phyloP scores from a whole-genome alignment of 1,284 basidiomycete species.

The Agroathelia rolfsii region DNA sequence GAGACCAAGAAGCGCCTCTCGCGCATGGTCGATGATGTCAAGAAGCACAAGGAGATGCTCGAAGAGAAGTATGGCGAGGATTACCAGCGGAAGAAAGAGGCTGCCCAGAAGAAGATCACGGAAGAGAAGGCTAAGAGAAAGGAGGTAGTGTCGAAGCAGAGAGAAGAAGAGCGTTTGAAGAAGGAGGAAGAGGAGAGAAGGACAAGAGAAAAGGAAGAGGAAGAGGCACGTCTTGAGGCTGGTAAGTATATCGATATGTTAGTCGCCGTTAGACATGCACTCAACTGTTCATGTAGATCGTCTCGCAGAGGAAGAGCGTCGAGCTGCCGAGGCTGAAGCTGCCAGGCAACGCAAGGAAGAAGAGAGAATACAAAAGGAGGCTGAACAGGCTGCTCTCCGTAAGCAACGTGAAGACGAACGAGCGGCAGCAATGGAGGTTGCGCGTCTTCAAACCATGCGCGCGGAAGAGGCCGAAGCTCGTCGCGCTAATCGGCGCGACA shows the following conservation, averaged over 20 bases:
- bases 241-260: conserved; percentile 28
- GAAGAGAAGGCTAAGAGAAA: conserved; percentile 78
- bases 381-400: conserved; percentile 51
- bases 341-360: no score
- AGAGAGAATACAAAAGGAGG: conserved; percentile 46
- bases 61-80: conserved; percentile 62
- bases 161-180: conserved; percentile 47
- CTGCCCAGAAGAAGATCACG: conserved; percentile 65
- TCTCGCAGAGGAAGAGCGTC: conserved; percentile 42
- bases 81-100: conserved; percentile 52
- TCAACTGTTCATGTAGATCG: conserved; percentile 29
- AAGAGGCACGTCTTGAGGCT: conserved; percentile 38
- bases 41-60: conserved; percentile 48
- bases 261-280: no score
- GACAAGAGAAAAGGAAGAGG: conserved; percentile 40
- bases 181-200: conserved; percentile 41
- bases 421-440: conserved; percentile 45
- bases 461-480: conserved; percentile 75
- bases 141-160: conserved; percentile 40
- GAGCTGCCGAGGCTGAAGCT: conserved; percentile 41
- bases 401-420: conserved; percentile 63
- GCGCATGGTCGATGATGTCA: conserved; percentile 73
- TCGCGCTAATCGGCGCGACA: conserved; percentile 23
- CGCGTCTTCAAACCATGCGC: conserved; percentile 53
- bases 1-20: conserved; percentile 72